phyloP scores from a whole-genome alignment of 768 basidiomycete genomes.

The Paxillus ammoniavirescens region DNA sequence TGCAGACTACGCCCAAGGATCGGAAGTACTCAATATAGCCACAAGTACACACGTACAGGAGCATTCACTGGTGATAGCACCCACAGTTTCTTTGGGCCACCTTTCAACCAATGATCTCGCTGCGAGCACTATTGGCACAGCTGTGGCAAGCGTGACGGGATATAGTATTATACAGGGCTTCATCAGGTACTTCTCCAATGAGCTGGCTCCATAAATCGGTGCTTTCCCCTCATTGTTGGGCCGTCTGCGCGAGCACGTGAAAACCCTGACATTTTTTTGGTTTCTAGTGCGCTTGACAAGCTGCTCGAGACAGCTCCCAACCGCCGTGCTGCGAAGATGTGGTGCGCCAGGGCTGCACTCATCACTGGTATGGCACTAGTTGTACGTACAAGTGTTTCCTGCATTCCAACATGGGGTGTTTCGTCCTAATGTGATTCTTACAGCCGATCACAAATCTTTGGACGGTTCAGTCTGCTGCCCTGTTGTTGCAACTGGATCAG shows the following conservation, averaged over 20 bases:
- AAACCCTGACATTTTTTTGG: not conserved
- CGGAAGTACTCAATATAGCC: not conserved
- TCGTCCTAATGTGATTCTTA: not conserved
- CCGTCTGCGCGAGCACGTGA: constrained; percentile 28
- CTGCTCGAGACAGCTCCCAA: constrained; percentile 12
- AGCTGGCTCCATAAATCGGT: not conserved
- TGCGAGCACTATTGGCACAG: constrained; percentile 42
- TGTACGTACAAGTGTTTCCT: constrained; percentile 8
- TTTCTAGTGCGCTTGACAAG: constrained; percentile 19
- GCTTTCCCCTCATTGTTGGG: not conserved
- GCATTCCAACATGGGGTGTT: not conserved
- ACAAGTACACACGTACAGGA: constrained; percentile 31
- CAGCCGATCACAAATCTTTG: constrained; percentile 25
- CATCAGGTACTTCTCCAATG: constrained; percentile 34
- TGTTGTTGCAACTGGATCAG: constrained; percentile 38
- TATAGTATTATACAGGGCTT: constrained; percentile 41
- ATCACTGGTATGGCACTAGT: constrained; percentile 24
- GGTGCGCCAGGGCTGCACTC: constrained; percentile 17
- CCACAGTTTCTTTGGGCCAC: constrained; percentile 46
- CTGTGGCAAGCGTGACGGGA: constrained; percentile 41
- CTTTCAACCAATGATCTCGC: constrained; percentile 53
- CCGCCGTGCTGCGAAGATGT: constrained; percentile 12
- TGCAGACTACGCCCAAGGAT: not conserved
- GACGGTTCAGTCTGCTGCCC: constrained; percentile 26
- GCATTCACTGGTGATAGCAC: constrained; percentile 39